Conservation (phyloP, 257 asterid genomes). For the Solanum lycopersicoides region DNA sequence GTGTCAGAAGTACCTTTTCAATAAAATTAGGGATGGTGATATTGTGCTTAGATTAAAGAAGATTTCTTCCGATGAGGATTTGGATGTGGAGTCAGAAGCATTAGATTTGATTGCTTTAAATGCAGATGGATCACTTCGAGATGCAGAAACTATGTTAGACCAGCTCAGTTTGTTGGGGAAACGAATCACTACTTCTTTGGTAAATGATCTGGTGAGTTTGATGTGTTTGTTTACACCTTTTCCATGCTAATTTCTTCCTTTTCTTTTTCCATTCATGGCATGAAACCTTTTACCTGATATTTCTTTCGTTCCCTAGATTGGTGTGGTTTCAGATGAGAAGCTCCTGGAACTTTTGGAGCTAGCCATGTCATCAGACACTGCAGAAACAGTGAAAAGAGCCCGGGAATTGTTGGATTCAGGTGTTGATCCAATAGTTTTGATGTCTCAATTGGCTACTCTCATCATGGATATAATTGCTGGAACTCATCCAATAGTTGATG, state of each 20-base stretch:
- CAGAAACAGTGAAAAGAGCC: conserved; percentile 82
- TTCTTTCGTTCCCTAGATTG: conserved; percentile 44
- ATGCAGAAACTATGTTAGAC: conserved; percentile 93
- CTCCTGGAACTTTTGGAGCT: conserved; percentile 84
- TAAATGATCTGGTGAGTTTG: conserved; percentile 87
- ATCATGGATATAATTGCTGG: conserved; percentile 95
- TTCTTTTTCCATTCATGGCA: neutral
- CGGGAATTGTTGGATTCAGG: conserved; percentile 91
- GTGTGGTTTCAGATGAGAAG: conserved; percentile 95
- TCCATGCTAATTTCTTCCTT: neutral
- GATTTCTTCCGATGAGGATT: conserved; percentile 51
- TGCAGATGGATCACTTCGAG: conserved; percentile 93
- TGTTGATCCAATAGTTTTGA: conserved; percentile 75
- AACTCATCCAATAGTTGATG: conserved; percentile 43
- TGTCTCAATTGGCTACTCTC: conserved; percentile 91
- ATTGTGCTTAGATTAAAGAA: conserved; percentile 62
- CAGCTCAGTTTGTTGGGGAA: conserved; percentile 93
- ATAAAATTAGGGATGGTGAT: conserved; percentile 62
- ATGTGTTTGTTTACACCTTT: neutral
- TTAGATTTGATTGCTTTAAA: conserved; percentile 74
- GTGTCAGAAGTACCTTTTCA: conserved; percentile 83
- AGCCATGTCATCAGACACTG: conserved; percentile 92
- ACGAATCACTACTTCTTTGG: conserved; percentile 72
- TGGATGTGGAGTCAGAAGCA: conserved; percentile 78
- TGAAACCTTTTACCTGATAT: neutral